These are phyloP conservation scores for Podila clonocystis DNA, from an alignment of 192 early-diverging fungal species.

Conservation along the genomic window DNA sequence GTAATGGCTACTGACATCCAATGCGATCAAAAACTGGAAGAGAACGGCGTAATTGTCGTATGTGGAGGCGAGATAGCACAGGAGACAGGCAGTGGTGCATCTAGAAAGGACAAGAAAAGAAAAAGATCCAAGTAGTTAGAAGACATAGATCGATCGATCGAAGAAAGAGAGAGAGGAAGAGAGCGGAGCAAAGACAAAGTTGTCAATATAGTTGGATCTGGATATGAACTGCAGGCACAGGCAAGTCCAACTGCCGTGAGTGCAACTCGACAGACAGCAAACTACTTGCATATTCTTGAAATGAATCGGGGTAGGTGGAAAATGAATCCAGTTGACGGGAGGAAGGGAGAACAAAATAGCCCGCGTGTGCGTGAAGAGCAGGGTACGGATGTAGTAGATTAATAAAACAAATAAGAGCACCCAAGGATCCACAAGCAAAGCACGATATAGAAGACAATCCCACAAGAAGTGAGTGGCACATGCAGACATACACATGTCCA, in stretches of 20 bases:
- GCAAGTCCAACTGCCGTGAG: not conserved
- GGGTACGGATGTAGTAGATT: too few species aligned
- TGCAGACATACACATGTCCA: conserved; percentile 6
- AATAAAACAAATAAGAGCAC: too few species aligned
- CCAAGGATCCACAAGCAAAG: too few species aligned
- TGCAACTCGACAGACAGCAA: not conserved
- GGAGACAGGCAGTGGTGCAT: conserved; percentile 90
- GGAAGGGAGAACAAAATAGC: too few species aligned
- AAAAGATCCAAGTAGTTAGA: conserved; percentile 4
- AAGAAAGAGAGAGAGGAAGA: not conserved
- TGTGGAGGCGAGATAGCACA: conserved; percentile 81
- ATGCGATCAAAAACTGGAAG: conserved; percentile 90
- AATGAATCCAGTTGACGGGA: too few species aligned
- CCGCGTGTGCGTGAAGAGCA: too few species aligned
- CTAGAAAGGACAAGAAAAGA: conserved; percentile 39
- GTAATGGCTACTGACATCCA: conserved; percentile 97
- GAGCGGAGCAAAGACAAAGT: not conserved
- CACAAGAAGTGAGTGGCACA: not conserved
- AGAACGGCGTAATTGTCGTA: conserved; percentile 78
- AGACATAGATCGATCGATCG: not conserved
- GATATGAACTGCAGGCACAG: not conserved
- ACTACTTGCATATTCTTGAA: too few species aligned
- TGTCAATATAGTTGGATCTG: not conserved
- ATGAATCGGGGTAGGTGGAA: too few species aligned
- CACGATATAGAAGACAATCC: not conserved